phyloP scores from a whole-genome alignment of 129 eudicot species.

The Flaveria linearis region DNA sequence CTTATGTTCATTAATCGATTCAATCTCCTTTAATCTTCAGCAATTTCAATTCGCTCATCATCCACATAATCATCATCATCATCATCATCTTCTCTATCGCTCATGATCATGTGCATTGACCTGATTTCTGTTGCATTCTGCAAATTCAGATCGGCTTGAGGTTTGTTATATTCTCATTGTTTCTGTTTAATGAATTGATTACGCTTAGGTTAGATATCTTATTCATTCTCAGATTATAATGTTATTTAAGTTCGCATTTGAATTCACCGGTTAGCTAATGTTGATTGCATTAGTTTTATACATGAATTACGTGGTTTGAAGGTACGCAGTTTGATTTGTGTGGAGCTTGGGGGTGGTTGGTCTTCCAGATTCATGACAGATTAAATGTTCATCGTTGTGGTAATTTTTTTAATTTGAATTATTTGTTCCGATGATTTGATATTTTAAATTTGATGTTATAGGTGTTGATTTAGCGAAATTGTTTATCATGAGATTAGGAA shows the following conservation, averaged over 20 bases:
- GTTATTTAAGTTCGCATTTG: not conserved
- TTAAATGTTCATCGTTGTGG: not conserved
- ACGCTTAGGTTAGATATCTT: constrained; percentile 17
- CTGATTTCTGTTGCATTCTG: constrained; percentile 14
- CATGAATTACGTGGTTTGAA: not conserved
- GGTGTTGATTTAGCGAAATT: constrained; percentile 11
- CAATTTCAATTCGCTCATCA: not conserved
- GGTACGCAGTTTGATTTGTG: not conserved
- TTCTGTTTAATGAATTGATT: not conserved
- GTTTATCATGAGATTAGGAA: constrained; percentile 3
- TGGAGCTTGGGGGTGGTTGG: too few relatives aligned
- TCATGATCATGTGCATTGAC: not conserved
- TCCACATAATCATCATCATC: too few relatives aligned
- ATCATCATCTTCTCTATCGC: not conserved
- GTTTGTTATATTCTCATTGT: not conserved
- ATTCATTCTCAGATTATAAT: not conserved
- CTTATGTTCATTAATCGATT: constrained; percentile 13
- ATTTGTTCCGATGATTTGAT: constrained; percentile 2
- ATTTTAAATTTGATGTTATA: constrained; percentile 14
- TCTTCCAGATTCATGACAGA: too few relatives aligned
- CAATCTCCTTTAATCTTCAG: constrained; percentile 21
- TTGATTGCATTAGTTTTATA: constrained; percentile 17
- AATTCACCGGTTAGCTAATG: too few relatives aligned
- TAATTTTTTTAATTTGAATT: not conserved
- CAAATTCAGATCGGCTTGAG: constrained; percentile 6